Percentiles rank a stretch among this genome's conserved stretches.
Evolutionary conservation across 257 asterid species (phyloP).

Genomic region (Echium plantagineum): DNA sequence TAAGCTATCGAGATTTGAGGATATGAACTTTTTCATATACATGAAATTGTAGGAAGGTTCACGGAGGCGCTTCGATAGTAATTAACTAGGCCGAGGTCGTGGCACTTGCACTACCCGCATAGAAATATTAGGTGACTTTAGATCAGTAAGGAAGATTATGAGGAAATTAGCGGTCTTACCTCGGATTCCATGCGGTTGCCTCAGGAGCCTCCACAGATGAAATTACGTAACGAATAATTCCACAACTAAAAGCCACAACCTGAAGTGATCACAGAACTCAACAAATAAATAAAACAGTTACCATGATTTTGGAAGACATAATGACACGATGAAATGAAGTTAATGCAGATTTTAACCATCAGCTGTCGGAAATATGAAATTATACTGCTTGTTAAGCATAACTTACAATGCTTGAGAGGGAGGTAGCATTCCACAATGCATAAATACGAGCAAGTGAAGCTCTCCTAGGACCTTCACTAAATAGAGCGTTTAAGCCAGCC

Average conservation of each 20-base stretch:
- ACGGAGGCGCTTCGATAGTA: too few species aligned
- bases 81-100: too few species aligned
- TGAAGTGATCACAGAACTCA: conserved; percentile 24
- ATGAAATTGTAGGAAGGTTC: too few species aligned
- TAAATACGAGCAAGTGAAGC: conserved; percentile 85
- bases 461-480: conserved; percentile 81
- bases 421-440: conserved; percentile 86
- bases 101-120: too few species aligned
- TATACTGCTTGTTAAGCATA: not conserved
- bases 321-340: too few species aligned
- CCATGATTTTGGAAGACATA: not conserved
- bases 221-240: conserved; percentile 55
- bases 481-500: conserved; percentile 90
- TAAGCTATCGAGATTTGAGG: too few species aligned
- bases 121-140: too few species aligned
- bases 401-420: conserved; percentile 76
- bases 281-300: not conserved
- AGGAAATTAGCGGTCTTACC: conserved; percentile 34
- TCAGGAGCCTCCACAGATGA: conserved; percentile 30
- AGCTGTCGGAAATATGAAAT: too few species aligned
- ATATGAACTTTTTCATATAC: too few species aligned
- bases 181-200: conserved; percentile 33
- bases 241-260: conserved; percentile 82
- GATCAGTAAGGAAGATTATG: not conserved
- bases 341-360: not conserved